These are phyloP conservation scores for Ramaria sp. DNA, from an alignment of 768 basidiomycete genomes.

Conservation along the genomic window DNA sequence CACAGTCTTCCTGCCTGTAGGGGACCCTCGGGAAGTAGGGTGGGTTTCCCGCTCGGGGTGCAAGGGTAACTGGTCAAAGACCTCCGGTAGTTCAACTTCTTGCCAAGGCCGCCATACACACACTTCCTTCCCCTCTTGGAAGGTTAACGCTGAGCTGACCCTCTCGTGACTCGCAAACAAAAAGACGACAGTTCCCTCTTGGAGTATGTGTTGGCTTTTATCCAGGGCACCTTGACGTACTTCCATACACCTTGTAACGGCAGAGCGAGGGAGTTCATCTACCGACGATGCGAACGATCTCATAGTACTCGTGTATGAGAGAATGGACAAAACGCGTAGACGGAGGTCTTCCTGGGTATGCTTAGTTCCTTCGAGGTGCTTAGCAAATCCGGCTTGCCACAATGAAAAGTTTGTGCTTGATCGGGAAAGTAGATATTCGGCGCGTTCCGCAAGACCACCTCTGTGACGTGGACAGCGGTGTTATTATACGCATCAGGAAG, in stretches of 20 bases:
- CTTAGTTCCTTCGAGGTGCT: constrained; percentile 21
- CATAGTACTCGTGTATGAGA: constrained; percentile 24
- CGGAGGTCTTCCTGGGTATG: constrained; percentile 31
- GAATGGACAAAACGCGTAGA: constrained; percentile 32
- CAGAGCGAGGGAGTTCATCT: constrained; percentile 26
- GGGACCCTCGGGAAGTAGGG: no score
- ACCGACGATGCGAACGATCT: constrained; percentile 21
- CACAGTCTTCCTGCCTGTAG: no score
- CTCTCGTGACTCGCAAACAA: no score
- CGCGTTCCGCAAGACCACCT: constrained; percentile 45
- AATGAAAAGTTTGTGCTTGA: constrained; percentile 35
- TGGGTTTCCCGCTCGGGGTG: no score
- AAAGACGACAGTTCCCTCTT: no score
- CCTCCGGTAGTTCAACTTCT: no score
- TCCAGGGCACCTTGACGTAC: constrained; percentile 11
- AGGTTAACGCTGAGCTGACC: no score
- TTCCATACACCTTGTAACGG: constrained; percentile 16
- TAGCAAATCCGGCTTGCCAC: constrained; percentile 43
- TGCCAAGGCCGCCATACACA: no score
- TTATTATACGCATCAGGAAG: background rate
- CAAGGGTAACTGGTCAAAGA: no score
- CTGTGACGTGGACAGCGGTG: constrained; percentile 23
- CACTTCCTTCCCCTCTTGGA: no score
- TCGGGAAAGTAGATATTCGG: constrained; percentile 32
- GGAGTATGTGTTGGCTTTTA: no score